Percentiles rank a stretch among this genome's conserved stretches.
Evolutionary conservation across 2,329 filamentous ascomycete genomes (phyloP).

Genomic region (Aspergillus novoparasiticus): DNA sequence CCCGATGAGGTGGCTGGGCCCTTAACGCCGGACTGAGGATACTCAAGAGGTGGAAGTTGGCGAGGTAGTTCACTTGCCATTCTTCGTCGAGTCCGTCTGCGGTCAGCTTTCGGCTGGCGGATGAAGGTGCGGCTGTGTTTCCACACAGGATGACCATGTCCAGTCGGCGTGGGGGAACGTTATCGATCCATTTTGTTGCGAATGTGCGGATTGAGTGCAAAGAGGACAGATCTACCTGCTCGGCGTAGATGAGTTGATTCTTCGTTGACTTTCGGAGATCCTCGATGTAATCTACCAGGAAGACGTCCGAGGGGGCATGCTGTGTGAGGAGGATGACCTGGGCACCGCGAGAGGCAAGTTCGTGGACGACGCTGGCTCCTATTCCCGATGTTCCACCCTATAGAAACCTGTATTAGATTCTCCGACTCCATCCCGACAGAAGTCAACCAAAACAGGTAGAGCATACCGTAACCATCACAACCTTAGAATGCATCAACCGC

Average conservation of each 20-base stretch:
- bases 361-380: constrained; percentile 73
- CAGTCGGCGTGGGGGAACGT: constrained; percentile 80
- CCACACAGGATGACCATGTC: constrained; percentile 92
- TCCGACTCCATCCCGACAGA: neutral
- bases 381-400: constrained; percentile 90
- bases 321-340: constrained; percentile 90
- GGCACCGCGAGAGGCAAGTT: constrained; percentile 78
- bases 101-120: constrained; percentile 62
- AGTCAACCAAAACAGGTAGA: neutral
- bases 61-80: constrained; percentile 93
- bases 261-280: constrained; percentile 75
- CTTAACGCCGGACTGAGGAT: constrained; percentile 88
- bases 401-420: neutral
- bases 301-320: constrained; percentile 77
- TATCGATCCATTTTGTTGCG: constrained; percentile 97
- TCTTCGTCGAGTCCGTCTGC: constrained; percentile 81
- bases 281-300: constrained; percentile 89
- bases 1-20: constrained; percentile 89
- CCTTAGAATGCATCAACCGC: constrained; percentile 86
- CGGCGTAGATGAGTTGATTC: constrained; percentile 90
- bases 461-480: constrained; percentile 83
- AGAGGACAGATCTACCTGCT: constrained; percentile 86
- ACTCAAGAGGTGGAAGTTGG: constrained; percentile 91
- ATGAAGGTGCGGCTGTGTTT: constrained; percentile 63
- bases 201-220: constrained; percentile 91